A percentile compares a stretch with the other conserved stretches of the same genome.
Conservation (phyloP, 345 rosid genomes). For the Excoecaria cochinchinensis region DNA sequence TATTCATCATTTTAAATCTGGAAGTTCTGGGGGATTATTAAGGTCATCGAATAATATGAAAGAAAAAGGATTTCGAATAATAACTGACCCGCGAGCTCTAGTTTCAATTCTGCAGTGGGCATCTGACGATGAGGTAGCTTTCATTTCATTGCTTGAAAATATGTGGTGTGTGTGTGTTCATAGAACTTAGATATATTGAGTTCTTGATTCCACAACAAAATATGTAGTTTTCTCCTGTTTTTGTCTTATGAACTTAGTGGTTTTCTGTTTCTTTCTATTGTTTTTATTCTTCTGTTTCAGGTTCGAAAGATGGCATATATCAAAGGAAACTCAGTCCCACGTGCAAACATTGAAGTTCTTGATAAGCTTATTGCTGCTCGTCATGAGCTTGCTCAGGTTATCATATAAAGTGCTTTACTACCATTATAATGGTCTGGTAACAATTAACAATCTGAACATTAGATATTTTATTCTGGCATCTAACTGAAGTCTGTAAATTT, state of each 20-base stretch:
- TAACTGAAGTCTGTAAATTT: slow-evolving; percentile 6
- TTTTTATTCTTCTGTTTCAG: slow-evolving; percentile 32
- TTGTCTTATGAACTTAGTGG: slow-evolving; percentile 8
- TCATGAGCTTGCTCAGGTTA: slow-evolving; percentile 88
- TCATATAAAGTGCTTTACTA: not conserved
- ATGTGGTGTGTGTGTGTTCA: not conserved
- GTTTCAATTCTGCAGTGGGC: slow-evolving; percentile 69
- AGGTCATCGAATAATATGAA: slow-evolving; percentile 37
- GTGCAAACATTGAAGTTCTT: slow-evolving; percentile 71
- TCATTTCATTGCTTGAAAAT: slow-evolving; percentile 15
- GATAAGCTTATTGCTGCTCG: slow-evolving; percentile 72
- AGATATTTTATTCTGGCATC: not conserved
- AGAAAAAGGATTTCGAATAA: slow-evolving; percentile 64
- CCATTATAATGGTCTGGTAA: not conserved
- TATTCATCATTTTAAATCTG: slow-evolving; percentile 38
- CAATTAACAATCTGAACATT: not conserved
- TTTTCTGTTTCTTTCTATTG: slow-evolving; percentile 11
- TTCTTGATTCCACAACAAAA: not conserved
- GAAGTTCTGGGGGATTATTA: slow-evolving; percentile 33
- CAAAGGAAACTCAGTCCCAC: slow-evolving; percentile 77
- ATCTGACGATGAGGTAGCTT: slow-evolving; percentile 74
- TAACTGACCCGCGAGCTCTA: slow-evolving; percentile 61
- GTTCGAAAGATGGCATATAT: slow-evolving; percentile 74
- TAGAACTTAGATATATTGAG: slow-evolving; percentile 9
- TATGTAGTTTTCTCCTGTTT: not conserved